Evolutionary conservation across 2,329 filamentous ascomycete species (phyloP), one percentile per base, ranked within the genome.

Genomic region (Colletotrichum phormii): DNA sequence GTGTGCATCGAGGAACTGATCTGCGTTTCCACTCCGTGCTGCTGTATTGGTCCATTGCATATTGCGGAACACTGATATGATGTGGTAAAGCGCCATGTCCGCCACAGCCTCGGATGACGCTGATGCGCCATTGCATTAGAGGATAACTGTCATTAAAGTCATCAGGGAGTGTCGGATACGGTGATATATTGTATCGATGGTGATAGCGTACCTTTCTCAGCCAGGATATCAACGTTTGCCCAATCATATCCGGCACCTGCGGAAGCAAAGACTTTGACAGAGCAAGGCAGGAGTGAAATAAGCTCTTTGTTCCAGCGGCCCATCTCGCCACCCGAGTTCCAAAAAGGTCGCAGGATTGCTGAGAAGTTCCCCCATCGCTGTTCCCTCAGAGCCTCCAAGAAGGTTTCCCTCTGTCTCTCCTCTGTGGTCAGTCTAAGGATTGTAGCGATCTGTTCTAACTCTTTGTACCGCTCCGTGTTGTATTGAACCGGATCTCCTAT

Each of bases 101-200:
- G 89, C 89, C 2, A 92, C 90, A 9, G 89, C 87, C 76, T 92
- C 90, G 0, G 89, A 89, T 53, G 87, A 90, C 0, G 90, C 89
- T 1, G 86, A 84, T 49, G 64, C 64, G 4, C 58, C 42, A 49
- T 49, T 49, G 42, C 42, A 49, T 8, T 49, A 49, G 15, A 49
- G 9, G 18, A 49, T 49, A 4, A 18, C 42, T 49, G 8, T n/a
- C n/a, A 18, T 49, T 2, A 18, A 22, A n/a, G 42, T 49, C 42
- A 49, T n/a, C 18, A n/a, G 18, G 9, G n/a, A 8, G 18, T 49
- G 15, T 49, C 15, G 7, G n/a, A 49, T 9, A 49, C 8, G 42
- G 18, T 49, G 42, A 22, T 7, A 22, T n/a, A n/a, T 29, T 29
- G 26, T 5, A 29, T 29, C 26, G 3, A 22, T 3, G 18, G 42